These are phyloP conservation scores for Setomelanomma holmii DNA, from an alignment of 2,329 filamentous ascomycete genomes.

Conservation along the genomic window DNA sequence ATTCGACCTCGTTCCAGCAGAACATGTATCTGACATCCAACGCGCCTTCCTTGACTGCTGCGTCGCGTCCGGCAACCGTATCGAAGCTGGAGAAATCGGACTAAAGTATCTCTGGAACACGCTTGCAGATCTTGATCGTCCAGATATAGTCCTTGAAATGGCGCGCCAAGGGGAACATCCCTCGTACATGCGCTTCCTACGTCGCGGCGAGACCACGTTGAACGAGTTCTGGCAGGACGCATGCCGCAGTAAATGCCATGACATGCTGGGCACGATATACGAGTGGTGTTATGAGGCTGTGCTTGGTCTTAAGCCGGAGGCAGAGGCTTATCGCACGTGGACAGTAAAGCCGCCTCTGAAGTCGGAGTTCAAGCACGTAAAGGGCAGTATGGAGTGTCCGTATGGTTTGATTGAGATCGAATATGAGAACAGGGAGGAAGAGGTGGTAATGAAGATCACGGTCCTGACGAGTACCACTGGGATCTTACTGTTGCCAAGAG, in stretches of 20 bases:
- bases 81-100: conserved; percentile 53
- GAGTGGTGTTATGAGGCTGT: conserved; percentile 57
- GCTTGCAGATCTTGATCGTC: conserved; percentile 49
- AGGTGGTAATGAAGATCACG: conserved; percentile 22
- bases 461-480: conserved; percentile 33
- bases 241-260: conserved; percentile 56
- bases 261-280: conserved; percentile 59
- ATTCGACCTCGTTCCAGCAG: conserved; percentile 38
- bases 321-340: conserved; percentile 52
- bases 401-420: conserved; percentile 47
- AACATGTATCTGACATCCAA: conserved; percentile 34
- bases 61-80: conserved; percentile 34
- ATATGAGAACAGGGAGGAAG: conserved; percentile 15
- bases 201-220: conserved; percentile 54
- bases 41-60: conserved; percentile 37
- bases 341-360: conserved; percentile 50
- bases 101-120: conserved; percentile 54
- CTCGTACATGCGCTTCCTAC: conserved; percentile 57
- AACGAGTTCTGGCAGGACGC: conserved; percentile 56
- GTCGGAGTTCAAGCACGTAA: conserved; percentile 50
- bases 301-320: conserved; percentile 48
- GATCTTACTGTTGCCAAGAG: conserved; percentile 17
- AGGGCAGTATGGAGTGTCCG: conserved; percentile 50
- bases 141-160: conserved; percentile 52
- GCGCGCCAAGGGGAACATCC: conserved; percentile 57